Conservation (phyloP, 2,329 filamentous ascomycete genomes). For the Colletotrichum euphorbiae region DNA sequence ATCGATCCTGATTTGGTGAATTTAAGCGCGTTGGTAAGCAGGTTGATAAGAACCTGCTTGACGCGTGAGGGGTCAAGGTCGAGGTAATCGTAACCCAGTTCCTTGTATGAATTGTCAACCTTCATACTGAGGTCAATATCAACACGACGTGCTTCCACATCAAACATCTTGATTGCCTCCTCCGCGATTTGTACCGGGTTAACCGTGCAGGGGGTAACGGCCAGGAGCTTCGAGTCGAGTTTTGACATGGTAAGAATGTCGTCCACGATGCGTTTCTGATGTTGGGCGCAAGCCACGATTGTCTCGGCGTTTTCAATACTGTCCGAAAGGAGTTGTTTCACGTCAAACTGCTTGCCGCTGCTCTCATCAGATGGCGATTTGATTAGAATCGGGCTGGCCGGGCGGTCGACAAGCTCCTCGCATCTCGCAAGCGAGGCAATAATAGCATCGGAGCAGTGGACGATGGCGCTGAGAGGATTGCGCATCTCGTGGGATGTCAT, state of each 20-base stretch:
- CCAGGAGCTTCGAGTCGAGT: slow-evolving; percentile 79
- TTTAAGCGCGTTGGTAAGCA: slow-evolving; percentile 85
- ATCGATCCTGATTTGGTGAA: slow-evolving; percentile 76
- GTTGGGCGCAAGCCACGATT: slow-evolving; percentile 81
- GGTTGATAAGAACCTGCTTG: slow-evolving; percentile 82
- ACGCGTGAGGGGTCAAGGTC: slow-evolving; percentile 78
- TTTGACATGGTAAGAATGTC: slow-evolving; percentile 81
- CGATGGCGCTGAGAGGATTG: slow-evolving; percentile 78
- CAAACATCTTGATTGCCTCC: slow-evolving; percentile 80
- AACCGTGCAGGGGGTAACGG: slow-evolving; percentile 77
- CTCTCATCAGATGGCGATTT: slow-evolving; percentile 14
- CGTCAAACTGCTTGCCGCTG: slow-evolving; percentile 35
- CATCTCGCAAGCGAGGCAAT: slow-evolving; percentile 61
- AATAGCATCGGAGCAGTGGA: slow-evolving; percentile 81
- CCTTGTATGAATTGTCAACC: slow-evolving; percentile 70
- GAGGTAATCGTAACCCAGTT: slow-evolving; percentile 72
- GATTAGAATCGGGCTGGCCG: slow-evolving; percentile 18
- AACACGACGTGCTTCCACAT: slow-evolving; percentile 77
- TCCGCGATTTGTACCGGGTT: slow-evolving; percentile 75
- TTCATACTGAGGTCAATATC: slow-evolving; percentile 75
- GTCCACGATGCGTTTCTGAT: slow-evolving; percentile 84
- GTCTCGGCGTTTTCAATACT: slow-evolving; percentile 81
- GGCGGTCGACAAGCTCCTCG: slow-evolving; percentile 52
- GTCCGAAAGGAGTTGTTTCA: slow-evolving; percentile 62
- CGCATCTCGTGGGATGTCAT: slow-evolving; percentile 80